Base-by-base conservation (phyloP, 495 filamentous ascomycete species). In the Rusavskia elegans region DNA sequence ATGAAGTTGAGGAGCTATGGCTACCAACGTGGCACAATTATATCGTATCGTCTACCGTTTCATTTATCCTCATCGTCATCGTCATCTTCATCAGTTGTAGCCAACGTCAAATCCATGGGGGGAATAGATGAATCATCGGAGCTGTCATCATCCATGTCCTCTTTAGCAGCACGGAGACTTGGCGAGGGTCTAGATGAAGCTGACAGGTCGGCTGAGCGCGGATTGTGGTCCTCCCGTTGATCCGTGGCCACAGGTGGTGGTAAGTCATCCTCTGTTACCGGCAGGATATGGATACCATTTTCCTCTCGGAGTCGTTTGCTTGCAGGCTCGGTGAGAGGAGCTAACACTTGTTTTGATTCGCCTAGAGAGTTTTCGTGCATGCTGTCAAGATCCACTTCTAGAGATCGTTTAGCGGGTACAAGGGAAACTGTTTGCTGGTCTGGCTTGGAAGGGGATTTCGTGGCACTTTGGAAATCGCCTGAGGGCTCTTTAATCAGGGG, bases 41-140 rank as follows among this genome's bases (percentile, higher is more conserved):
- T 9, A 19, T 6, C 5, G 19, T 20, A 17, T 42, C n/a, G n/a
- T 10, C n/a, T 9, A 14, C 3, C 1, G 38, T 42, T n/a, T 42
- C 39, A 21, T 29, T 36, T 27, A 35, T 37, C 25, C 7, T 38
- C 29, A 13, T 50, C 48, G 6, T 38, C 48, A 37, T 27, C 25
- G 25, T 50, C 48, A 2, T 50, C 48, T 3, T 50, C 48, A 25
- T 50, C 48, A n/a, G 38, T 27, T n/a, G 48, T 50, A 25, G 29
- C 48, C 9, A 50, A n/a, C 0, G 48, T 50, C 6, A 29, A 29
- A 37, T 50, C 48, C 29, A 50, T 50, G 8, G 29, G 27, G 13
- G 36, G 30, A 9, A 39, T 37, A 35, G 48, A 50, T 11, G 36
- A 38, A 45, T 53, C 50, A 53, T 45, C 41, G 35, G 48, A 50